Base-by-base conservation (phyloP, 2,329 filamentous ascomycete genomes). In the Pseudocercospora crystallina region DNA sequence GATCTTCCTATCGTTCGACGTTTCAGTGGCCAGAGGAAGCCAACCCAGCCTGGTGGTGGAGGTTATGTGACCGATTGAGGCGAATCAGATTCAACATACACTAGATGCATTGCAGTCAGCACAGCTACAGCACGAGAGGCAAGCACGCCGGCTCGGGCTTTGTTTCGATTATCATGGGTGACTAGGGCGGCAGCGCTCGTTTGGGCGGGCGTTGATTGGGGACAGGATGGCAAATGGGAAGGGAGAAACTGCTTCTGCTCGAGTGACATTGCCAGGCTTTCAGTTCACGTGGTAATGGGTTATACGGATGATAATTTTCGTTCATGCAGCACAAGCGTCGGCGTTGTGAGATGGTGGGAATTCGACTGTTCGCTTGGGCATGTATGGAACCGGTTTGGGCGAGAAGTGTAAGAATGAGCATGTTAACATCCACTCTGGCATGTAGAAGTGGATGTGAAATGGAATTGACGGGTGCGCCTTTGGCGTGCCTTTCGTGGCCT, bases 1-100 rank as follows among this genome's bases (percentile, higher is more conserved):
- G 54, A 54, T 46, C 47, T 57, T 47, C 54, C 48, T 17, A 29
- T 50, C 32, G 34, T 48, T 20, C 51, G 51, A 9, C 46, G 46
- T 37, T 45, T 57, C 51, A 57, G 51, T 40, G 52, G 45, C 14
- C 44, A 26, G 32, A 45, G 43, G 32, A 14, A 14, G 10, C 17
- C 43, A 14, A 14, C 31, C 9, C 43, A 17, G 17, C 43, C 43
- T 5, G 14, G 29, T 15, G 32, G 43, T n/a, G 37, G 43, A 11
- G 43, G 43, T 8, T 45, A 45, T 26, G 43, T 45, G 43, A 45
- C 43, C 14, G 43, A 45, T 13, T 45, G 41, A 45, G 32, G 33
- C 12, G 26, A 14, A 9, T 32, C 13, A 2, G 15, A 44, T 12
- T 17, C 43, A 29, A 30, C 32, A 37, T 37, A 45, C 11, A 45